Evolutionary conservation across 139 green algal genomes (phyloP).

Genomic region (Haematococcus sp.): DNA sequence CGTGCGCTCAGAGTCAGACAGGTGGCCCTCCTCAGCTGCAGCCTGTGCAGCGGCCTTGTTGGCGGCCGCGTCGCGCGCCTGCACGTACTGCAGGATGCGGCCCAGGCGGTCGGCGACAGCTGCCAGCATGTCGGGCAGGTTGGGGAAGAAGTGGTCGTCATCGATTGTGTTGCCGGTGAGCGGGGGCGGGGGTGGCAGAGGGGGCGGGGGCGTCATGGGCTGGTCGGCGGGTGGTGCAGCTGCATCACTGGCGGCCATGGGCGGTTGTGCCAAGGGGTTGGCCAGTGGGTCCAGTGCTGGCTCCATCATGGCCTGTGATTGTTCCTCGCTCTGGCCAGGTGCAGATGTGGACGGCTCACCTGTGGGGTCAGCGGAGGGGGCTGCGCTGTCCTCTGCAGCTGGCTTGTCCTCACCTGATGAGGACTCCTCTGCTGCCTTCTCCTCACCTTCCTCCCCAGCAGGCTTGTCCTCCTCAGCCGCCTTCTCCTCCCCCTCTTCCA

Average conservation of each 20-base stretch:
- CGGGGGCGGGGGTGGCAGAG: not conserved
- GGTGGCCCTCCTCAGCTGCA: conserved; percentile 11
- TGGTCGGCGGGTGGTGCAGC: not conserved
- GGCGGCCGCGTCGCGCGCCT: not conserved
- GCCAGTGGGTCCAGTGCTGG: not conserved
- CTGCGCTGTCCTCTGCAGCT: not conserved
- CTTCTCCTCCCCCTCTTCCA: not conserved
- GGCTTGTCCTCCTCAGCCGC: not conserved
- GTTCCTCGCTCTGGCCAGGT: not conserved
- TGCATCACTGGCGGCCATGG: not conserved
- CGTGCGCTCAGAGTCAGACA: conserved; percentile 49
- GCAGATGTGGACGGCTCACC: not conserved
- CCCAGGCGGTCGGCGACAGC: conserved; percentile 15
- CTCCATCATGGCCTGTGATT: not conserved
- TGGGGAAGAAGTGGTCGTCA: conserved; percentile 65
- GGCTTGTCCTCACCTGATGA: not conserved
- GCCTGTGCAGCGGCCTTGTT: conserved; percentile 9
- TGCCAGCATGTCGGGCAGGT: conserved; percentile 44
- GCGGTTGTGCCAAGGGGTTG: not conserved
- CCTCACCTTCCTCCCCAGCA: not conserved
- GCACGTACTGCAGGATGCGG: not conserved
- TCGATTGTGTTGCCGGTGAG: conserved; percentile 55
- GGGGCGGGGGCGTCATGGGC: not conserved
- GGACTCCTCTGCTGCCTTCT: not conserved
- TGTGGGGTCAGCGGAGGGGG: not conserved